Base-by-base conservation (phyloP, 2,329 filamentous ascomycete species). In the Aspergillus brunneoviolaceus region DNA sequence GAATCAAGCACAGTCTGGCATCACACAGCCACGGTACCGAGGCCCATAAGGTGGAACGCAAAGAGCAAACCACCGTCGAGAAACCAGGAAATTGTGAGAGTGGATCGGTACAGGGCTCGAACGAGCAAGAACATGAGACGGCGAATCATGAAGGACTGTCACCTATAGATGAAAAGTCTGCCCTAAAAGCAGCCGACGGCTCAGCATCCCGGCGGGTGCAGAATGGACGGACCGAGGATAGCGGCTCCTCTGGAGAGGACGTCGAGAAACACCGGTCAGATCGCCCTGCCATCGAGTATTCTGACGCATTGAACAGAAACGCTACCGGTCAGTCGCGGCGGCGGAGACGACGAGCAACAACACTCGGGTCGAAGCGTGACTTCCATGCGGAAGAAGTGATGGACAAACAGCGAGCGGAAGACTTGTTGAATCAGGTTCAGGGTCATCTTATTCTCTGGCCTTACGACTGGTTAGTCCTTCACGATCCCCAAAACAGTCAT, bases 371-470 rank as follows among this genome's bases (percentile, higher is more conserved):
- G n/a, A 76, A 76, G 64, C 71, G 77, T 23, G 79, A 81, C 23
- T 80, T 81, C 64, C 77, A 75, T 63, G 79, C 84, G 14, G 93
- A 96, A 63, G 92, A 96, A 55, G 80, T 97, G 65, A 82, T 97
- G 56, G 83, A 85, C 29, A 86, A 85, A 57, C 83, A 84, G 5
- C 91, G 96, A 66, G 91, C 92, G 1, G 93, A 96, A 73, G 89
- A 91, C 67, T 77, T 98, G 66, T 80, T 97, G 66, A 85, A 86
- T 64, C 79, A 95, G 79, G 85, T 95, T 27, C 94, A 98, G 75
- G 95, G 95, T 1, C 88, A 93, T 73, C 76, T 99, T 55, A 93
- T 99, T 27, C 81, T 91, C 64, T 99, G 96, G 81, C 95, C 95
- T 5, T 96, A 98, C 76, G 92, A 99, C 70, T 99, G 96, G 86